These are phyloP conservation scores for Lipomyces starkeyi DNA, from an alignment of 805 yeast genomes.

Conservation along the genomic window DNA sequence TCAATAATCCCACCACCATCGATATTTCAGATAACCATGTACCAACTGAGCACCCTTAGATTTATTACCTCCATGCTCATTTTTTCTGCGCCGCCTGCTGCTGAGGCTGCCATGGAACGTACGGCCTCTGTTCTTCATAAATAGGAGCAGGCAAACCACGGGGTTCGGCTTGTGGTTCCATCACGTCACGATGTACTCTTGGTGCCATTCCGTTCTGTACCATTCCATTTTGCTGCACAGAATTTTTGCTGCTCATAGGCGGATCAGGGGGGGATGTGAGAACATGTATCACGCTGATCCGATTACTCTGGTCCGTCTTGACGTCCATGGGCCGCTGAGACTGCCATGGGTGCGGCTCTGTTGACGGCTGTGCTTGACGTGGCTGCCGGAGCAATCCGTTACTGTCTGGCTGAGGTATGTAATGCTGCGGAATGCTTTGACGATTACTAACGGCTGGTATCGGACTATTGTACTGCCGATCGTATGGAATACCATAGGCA, in stretches of 20 bases:
- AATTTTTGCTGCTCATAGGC: background rate
- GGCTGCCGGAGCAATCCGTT: background rate
- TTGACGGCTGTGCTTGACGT: background rate
- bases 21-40: no score
- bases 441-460: background rate
- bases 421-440: background rate
- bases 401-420: background rate
- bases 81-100: slow-evolving; percentile 6
- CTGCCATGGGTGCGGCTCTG: background rate
- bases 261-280: background rate
- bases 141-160: background rate
- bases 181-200: background rate
- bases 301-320: background rate
- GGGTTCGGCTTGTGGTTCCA: slow-evolving; percentile 1
- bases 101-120: slow-evolving; percentile 9
- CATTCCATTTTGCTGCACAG: background rate
- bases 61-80: background rate
- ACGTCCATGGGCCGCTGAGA: background rate
- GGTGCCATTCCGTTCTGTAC: background rate
- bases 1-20: background rate
- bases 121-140: background rate
- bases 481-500: background rate
- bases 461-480: background rate
- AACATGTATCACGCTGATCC: slow-evolving; percentile 9
- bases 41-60: background rate